A percentile compares a stretch with the other conserved stretches of the same genome.
Conservation (phyloP, 192 early-diverging fungal genomes). For the Backusella westeae region DNA sequence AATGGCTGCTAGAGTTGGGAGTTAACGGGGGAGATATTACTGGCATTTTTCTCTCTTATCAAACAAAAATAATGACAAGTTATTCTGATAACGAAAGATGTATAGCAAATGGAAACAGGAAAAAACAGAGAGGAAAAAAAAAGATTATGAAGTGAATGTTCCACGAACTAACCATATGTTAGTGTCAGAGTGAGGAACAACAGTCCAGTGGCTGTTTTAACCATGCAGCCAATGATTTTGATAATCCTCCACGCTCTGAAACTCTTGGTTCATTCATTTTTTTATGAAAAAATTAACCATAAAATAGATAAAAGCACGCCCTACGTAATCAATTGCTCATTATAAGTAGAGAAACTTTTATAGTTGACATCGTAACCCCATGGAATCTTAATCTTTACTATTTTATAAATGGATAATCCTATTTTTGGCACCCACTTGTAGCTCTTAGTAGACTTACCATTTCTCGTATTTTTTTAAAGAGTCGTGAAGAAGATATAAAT, state of each 20-base stretch:
- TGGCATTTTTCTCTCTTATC: background rate
- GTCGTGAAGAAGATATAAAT: background rate
- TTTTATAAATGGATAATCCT: background rate
- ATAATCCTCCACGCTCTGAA: background rate
- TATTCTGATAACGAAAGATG: background rate
- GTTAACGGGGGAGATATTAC: background rate
- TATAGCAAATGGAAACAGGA: background rate
- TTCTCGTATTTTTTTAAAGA: background rate
- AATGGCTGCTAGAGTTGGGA: background rate
- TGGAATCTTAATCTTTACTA: background rate
- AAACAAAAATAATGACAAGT: background rate
- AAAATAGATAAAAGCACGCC: too few species aligned
- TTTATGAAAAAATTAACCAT: too few species aligned
- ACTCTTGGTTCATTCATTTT: background rate
- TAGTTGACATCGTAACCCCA: too few species aligned
- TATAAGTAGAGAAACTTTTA: too few species aligned
- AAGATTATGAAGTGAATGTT: background rate
- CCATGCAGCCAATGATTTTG: background rate
- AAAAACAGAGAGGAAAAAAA: background rate
- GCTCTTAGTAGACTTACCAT: conserved; percentile 21
- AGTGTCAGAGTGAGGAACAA: background rate
- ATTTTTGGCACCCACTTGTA: conserved; percentile 10
- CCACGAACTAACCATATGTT: background rate
- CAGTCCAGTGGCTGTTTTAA: conserved; percentile 3
- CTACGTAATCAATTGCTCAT: too few species aligned